phyloP scores from a whole-genome alignment of 108 stramenopile genomes.

The Nannochloropsis salina region DNA sequence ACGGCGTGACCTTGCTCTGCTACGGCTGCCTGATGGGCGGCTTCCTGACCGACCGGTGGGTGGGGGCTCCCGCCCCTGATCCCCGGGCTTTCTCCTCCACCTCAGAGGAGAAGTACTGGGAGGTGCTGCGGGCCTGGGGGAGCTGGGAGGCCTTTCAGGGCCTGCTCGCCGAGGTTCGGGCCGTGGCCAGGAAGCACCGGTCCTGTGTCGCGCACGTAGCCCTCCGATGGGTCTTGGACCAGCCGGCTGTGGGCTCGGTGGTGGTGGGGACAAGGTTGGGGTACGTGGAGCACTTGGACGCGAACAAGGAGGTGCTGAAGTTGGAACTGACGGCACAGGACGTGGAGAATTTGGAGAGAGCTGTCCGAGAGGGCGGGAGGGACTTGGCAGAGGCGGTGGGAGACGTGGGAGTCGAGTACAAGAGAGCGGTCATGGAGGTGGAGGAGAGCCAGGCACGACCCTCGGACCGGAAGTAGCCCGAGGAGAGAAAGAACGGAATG shows the following conservation, averaged over 20 bases:
- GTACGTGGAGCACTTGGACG: background rate
- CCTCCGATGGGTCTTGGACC: background rate
- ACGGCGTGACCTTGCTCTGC: background rate
- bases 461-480: background rate
- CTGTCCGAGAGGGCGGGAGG: background rate
- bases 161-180: background rate
- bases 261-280: background rate
- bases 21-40: background rate
- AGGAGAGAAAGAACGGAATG: too few relatives aligned
- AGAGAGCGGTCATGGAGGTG: background rate
- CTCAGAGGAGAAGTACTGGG: background rate
- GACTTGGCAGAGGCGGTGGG: background rate
- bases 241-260: background rate
- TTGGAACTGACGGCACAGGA: background rate
- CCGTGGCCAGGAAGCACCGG: background rate
- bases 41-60: conserved; percentile 4
- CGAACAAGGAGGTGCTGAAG: conserved; percentile 8
- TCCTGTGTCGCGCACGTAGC: background rate
- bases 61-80: background rate
- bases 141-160: background rate
- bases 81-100: background rate
- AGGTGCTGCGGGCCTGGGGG: background rate
- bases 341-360: background rate
- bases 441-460: background rate
- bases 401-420: conserved; percentile 17